A percentile compares a stretch with the other conserved stretches of the same genome.
Evolutionary conservation across 139 green algal species (phyloP).

Genomic region (Yamagishiella unicocca): DNA sequence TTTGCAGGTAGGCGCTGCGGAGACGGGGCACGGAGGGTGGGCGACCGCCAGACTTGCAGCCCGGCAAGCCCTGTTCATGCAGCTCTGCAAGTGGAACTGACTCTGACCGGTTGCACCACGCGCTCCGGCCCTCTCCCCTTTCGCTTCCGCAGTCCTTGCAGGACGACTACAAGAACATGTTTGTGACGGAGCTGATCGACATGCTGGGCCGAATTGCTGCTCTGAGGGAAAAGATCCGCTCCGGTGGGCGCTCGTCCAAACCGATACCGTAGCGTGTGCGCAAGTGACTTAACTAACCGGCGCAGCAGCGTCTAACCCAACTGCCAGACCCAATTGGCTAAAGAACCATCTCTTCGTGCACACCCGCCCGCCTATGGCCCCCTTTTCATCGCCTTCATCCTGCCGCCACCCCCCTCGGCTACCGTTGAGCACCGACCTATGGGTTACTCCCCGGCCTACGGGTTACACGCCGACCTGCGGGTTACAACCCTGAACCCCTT

Average conservation of each 20-base stretch:
- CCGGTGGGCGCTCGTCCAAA: not conserved
- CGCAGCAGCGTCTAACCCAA: too few relatives aligned
- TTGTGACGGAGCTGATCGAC: not conserved
- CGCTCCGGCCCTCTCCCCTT: not conserved
- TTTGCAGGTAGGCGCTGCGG: not conserved
- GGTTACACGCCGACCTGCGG: too few relatives aligned
- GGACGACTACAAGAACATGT: not conserved
- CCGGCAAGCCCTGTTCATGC: not conserved
- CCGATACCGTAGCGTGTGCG: too few relatives aligned
- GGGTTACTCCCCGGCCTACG: too few relatives aligned
- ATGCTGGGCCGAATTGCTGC: not conserved
- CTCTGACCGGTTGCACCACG: too few relatives aligned
- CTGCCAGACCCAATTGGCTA: too few relatives aligned
- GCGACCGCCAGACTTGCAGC: not conserved
- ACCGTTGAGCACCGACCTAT: too few relatives aligned
- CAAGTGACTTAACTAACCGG: too few relatives aligned
- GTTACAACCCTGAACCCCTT: not conserved
- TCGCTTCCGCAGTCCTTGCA: not conserved
- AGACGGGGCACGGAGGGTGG: not conserved
- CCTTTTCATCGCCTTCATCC: not conserved
- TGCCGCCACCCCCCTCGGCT: not conserved
- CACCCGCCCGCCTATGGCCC: not conserved
- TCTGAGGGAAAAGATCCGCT: not conserved
- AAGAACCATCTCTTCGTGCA: not conserved
- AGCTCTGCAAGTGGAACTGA: too few relatives aligned